These are phyloP conservation scores for Aurantiochytrium sp. DNA, from an alignment of 108 stramenopile species.

Conservation along the genomic window DNA sequence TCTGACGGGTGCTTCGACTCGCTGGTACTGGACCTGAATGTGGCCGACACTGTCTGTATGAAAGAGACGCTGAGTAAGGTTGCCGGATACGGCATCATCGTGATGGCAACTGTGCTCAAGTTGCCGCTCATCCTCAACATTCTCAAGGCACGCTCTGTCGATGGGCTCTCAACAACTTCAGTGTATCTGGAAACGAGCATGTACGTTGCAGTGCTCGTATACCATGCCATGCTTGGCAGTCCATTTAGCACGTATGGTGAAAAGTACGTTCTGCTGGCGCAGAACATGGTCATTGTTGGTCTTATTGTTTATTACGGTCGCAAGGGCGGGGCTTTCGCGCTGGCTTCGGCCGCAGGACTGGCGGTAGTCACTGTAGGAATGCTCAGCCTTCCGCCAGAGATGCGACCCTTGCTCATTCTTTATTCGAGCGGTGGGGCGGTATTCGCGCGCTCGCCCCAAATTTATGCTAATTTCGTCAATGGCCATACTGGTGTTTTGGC, in stretches of 20 bases:
- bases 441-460: neutral
- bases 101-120: neutral
- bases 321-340: neutral
- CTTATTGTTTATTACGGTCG: neutral
- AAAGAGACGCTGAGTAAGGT: neutral
- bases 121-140: neutral
- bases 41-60: neutral
- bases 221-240: neutral
- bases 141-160: neutral
- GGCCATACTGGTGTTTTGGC: neutral
- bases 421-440: neutral
- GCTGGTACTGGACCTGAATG: neutral
- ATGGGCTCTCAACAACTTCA: neutral
- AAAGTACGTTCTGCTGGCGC: neutral
- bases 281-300: neutral
- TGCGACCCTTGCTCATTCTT: neutral
- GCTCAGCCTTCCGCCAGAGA: neutral
- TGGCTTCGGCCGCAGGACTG: neutral
- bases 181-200: conserved; percentile 9
- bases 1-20: neutral
- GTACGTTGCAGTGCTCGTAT: neutral
- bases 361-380: neutral
- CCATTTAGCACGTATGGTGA: conserved; percentile 9
- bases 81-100: neutral
- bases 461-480: neutral